A percentile compares a stretch with the other conserved stretches of the same genome.
Evolutionary conservation across 495 filamentous ascomycete species (phyloP).

Genomic region (Cairneyella variabilis): DNA sequence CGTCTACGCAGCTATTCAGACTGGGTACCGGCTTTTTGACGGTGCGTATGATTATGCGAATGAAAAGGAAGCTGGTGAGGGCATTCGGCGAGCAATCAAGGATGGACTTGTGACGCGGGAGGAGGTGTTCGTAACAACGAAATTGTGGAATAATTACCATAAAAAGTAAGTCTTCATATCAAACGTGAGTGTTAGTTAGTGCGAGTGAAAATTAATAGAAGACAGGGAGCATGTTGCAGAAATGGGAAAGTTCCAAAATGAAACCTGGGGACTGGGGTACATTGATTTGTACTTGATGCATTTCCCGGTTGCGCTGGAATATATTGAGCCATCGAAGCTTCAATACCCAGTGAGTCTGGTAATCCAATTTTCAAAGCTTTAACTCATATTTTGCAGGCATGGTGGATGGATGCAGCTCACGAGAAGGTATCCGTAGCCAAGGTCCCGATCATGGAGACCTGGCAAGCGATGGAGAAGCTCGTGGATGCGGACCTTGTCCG

Average conservation of each 20-base stretch:
- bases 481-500: constrained; percentile 60
- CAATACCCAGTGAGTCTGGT: constrained; percentile 17
- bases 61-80: constrained; percentile 52
- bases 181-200: too few relatives aligned
- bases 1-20: constrained; percentile 65
- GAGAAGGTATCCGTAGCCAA: constrained; percentile 53
- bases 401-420: constrained; percentile 55
- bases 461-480: constrained; percentile 73
- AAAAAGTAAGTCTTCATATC: constrained; percentile 29
- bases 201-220: background rate
- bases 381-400: constrained; percentile 47
- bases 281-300: constrained; percentile 77
- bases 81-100: constrained; percentile 54
- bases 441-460: constrained; percentile 61
- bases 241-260: constrained; percentile 50
- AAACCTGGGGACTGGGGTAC: constrained; percentile 68
- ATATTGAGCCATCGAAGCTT: constrained; percentile 52
- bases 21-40: constrained; percentile 62
- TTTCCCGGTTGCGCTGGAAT: constrained; percentile 80
- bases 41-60: constrained; percentile 55
- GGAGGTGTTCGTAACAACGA: constrained; percentile 76
- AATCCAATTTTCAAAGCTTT: background rate
- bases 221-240: constrained; percentile 41
- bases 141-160: constrained; percentile 78
- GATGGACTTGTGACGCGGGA: constrained; percentile 61